These are phyloP conservation scores for Elsinoe fawcettii DNA, from an alignment of 2,329 filamentous ascomycete species.

Conservation along the genomic window DNA sequence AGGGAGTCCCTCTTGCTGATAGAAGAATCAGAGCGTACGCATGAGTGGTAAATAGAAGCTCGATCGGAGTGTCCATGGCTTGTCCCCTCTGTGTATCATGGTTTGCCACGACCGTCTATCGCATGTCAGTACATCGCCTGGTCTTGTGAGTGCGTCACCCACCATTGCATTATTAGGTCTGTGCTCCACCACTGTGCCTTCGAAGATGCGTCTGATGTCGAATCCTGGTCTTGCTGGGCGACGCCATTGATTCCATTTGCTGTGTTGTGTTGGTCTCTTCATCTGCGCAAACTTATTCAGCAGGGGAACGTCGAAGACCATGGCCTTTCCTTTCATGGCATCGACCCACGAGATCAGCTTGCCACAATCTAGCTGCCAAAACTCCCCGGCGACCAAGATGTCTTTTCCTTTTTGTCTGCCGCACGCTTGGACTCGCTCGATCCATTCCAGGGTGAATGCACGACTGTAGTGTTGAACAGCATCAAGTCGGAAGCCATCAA, in stretches of 20 bases:
- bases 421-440: slow-evolving; percentile 47
- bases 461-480: slow-evolving; percentile 65
- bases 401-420: slow-evolving; percentile 35
- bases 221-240: neutral
- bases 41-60: slow-evolving; percentile 61
- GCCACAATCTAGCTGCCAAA: slow-evolving; percentile 54
- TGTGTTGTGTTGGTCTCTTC: neutral
- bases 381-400: slow-evolving; percentile 62
- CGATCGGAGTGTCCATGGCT: slow-evolving; percentile 54
- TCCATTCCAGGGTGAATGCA: slow-evolving; percentile 59
- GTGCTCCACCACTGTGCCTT: slow-evolving; percentile 49
- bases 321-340: slow-evolving; percentile 15
- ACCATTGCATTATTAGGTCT: slow-evolving; percentile 49
- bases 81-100: slow-evolving; percentile 62
- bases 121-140: neutral
- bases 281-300: neutral
- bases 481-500: slow-evolving; percentile 62
- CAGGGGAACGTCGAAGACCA: slow-evolving; percentile 17
- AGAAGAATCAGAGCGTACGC: slow-evolving; percentile 67
- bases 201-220: slow-evolving; percentile 50
- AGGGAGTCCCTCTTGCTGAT: slow-evolving; percentile 54
- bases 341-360: slow-evolving; percentile 48
- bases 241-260: neutral
- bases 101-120: slow-evolving; percentile 56
- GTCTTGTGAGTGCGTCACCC: neutral